phyloP scores from a whole-genome alignment of 306 rosid genomes.

The Sechiopsis laciniata region DNA sequence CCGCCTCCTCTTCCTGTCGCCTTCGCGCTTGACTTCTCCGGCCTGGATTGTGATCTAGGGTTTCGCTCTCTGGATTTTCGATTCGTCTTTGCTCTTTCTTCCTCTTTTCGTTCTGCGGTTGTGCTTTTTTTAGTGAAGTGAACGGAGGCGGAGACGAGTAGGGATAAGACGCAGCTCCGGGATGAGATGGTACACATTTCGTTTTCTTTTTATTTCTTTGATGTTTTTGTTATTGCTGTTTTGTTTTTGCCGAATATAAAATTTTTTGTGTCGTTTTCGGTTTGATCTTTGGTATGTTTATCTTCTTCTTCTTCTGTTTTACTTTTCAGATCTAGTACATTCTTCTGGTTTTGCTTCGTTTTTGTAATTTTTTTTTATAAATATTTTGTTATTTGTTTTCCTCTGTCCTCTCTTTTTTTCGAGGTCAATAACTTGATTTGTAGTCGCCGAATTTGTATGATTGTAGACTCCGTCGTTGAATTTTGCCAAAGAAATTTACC shows the following conservation, averaged over 20 bases:
- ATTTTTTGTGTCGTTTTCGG: constrained; percentile 23
- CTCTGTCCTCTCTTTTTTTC: not conserved
- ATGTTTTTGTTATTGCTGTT: not conserved
- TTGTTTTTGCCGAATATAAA: not conserved
- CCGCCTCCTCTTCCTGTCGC: constrained; percentile 31
- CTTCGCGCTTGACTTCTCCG: constrained; percentile 18
- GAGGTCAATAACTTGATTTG: constrained; percentile 16
- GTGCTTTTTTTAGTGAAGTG: constrained; percentile 24
- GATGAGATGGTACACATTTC: constrained; percentile 80
- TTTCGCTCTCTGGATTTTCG: constrained; percentile 36
- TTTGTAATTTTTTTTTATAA: not conserved
- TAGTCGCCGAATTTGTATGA: constrained; percentile 18
- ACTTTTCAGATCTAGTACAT: constrained; percentile 24
- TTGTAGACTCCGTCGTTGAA: constrained; percentile 12
- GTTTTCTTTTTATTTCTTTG: not conserved
- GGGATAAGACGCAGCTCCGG: constrained; percentile 43
- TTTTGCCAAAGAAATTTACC: constrained; percentile 3
- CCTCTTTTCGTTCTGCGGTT: constrained; percentile 18
- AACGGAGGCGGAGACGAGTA: constrained; percentile 67
- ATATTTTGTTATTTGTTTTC: not conserved
- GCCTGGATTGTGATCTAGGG: constrained; percentile 74
- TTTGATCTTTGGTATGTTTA: not conserved
- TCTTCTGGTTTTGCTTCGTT: constrained; percentile 1
- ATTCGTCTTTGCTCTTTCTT: too few relatives aligned
- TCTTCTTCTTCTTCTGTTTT: constrained; percentile 22